These are phyloP conservation scores for Neopestalotiopsis rosae DNA, from an alignment of 2,329 filamentous ascomycete genomes.

Conservation along the genomic window DNA sequence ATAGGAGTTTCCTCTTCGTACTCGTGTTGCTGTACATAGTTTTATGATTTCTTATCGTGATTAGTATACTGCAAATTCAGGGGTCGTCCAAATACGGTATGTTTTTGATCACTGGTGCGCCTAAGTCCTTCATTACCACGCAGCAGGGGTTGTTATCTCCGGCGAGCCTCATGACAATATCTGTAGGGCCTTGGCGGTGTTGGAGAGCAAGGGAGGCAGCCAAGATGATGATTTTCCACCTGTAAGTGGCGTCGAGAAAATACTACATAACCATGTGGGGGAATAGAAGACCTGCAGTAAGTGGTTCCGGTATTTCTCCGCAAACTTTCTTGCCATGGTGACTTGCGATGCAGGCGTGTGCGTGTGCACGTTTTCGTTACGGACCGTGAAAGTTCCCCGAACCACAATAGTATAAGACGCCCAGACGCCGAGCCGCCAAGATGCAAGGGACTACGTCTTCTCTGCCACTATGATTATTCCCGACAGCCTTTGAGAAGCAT, in stretches of 20 bases:
- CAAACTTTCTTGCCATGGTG: neutral
- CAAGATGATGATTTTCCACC: conserved; percentile 12
- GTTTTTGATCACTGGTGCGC: neutral
- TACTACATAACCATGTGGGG: too few relatives aligned
- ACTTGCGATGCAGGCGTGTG: neutral
- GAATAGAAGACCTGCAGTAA: neutral
- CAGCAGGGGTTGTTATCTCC: neutral
- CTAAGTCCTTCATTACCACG: neutral
- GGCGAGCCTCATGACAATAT: neutral
- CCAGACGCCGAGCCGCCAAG: conserved; percentile 12
- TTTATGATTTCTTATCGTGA: neutral
- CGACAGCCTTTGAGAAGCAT: neutral
- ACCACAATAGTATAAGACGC: conserved; percentile 9
- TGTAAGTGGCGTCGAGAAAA: neutral
- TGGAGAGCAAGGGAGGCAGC: neutral
- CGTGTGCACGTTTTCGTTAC: neutral
- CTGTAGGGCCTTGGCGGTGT: neutral
- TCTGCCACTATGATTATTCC: neutral
- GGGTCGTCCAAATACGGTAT: neutral
- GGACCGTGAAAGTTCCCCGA: neutral
- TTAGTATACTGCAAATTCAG: neutral
- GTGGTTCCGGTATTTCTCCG: conserved; percentile 4
- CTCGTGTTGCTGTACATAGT: neutral
- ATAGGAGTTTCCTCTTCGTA: neutral
- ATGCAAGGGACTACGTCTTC: neutral